A percentile compares a stretch with the other conserved stretches of the same genome.
Conservation (phyloP, 441 rosid genomes). For the Brassica balearica region DNA sequence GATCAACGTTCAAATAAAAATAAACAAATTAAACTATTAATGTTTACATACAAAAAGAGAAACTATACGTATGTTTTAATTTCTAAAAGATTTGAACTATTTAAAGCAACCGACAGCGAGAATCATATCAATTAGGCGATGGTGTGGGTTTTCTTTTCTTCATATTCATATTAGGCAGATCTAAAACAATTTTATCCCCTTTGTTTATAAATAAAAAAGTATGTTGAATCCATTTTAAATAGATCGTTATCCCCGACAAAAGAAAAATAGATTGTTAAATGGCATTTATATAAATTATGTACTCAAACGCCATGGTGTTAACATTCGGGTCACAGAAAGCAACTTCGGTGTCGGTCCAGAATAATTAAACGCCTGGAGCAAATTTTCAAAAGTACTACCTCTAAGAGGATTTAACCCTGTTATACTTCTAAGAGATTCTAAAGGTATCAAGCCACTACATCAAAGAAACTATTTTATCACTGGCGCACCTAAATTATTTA, state of each 20-base stretch:
- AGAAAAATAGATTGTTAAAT: background rate
- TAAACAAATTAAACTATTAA: background rate
- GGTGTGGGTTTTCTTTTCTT: background rate
- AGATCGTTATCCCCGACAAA: slow-evolving; percentile 8
- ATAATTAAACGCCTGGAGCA: too few species aligned
- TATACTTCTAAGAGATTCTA: too few species aligned
- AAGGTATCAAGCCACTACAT: too few species aligned
- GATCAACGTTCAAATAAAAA: background rate
- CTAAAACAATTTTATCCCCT: slow-evolving; percentile 18
- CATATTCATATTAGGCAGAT: slow-evolving; percentile 21
- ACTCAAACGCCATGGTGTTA: background rate
- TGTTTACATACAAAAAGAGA: too few species aligned
- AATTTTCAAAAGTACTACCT: too few species aligned
- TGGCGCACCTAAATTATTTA: too few species aligned
- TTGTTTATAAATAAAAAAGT: background rate
- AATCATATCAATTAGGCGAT: slow-evolving; percentile 22
- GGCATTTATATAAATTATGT: background rate
- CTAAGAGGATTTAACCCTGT: too few species aligned
- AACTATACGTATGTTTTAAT: background rate
- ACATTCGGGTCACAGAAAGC: background rate
- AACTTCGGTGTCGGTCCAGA: too few species aligned
- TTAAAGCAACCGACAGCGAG: slow-evolving; percentile 37
- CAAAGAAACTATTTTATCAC: too few species aligned
- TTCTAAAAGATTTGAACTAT: slow-evolving; percentile 13
- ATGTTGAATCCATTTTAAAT: background rate